Percentiles rank a stretch among this genome's conserved stretches.
Evolutionary conservation across 225 moss, liverwort and hornwort species (phyloP).

Genomic region (Polytrichum commune): DNA sequence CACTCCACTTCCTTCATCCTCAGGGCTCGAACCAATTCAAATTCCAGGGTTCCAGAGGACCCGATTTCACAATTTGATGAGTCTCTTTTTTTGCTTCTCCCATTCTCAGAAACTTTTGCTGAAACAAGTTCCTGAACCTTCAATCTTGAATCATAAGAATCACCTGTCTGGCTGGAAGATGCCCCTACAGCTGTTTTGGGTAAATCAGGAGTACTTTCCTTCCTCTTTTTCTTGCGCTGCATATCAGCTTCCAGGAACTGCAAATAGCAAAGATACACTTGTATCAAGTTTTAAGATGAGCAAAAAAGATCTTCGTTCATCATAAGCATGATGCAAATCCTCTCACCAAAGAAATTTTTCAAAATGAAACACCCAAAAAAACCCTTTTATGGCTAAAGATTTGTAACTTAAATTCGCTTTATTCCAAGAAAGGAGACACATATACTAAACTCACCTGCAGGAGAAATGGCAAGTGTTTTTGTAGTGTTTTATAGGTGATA

Average conservation of each 20-base stretch:
- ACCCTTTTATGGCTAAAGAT: too few species aligned
- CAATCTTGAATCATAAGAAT: conserved; percentile 1
- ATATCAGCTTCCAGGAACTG: conserved; percentile 42
- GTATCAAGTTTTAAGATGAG: too few species aligned
- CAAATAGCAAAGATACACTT: background rate
- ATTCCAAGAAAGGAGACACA: background rate
- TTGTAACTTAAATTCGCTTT: too few species aligned
- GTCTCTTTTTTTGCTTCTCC: conserved; percentile 3
- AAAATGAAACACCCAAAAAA: too few species aligned
- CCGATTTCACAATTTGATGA: conserved; percentile 13
- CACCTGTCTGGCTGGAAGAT: background rate
- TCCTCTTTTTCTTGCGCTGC: conserved; percentile 46
- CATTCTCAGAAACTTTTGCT: conserved; percentile 10
- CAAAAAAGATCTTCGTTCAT: too few species aligned
- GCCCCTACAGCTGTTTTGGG: background rate
- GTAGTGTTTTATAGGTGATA: conserved; percentile 69
- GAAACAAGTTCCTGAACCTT: conserved; percentile 9
- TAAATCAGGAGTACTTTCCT: background rate
- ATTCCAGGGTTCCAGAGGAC: conserved; percentile 21
- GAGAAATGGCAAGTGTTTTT: conserved; percentile 81
- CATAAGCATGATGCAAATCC: too few species aligned
- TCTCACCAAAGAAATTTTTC: too few species aligned
- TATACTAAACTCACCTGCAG: conserved; percentile 38
- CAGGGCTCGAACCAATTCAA: conserved; percentile 28
- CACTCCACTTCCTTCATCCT: conserved; percentile 45